Evolutionary conservation across 805 yeast species (phyloP).

Genomic region (Hyphopichia homilentoma): DNA sequence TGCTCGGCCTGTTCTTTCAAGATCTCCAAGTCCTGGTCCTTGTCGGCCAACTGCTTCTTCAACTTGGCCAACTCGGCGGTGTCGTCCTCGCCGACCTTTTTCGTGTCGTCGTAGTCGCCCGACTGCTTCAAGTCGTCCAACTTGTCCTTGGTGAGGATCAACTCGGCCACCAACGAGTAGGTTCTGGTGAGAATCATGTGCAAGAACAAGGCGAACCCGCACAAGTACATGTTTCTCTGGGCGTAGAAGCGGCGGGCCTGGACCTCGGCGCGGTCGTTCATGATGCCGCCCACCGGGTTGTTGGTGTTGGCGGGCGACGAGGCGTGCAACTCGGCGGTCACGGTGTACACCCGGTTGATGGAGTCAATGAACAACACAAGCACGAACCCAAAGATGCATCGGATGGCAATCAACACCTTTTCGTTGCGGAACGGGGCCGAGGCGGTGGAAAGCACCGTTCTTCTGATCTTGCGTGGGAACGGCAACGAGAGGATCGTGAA

Average conservation of each 20-base stretch:
- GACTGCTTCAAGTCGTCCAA: constrained; percentile 35
- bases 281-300: constrained; percentile 17
- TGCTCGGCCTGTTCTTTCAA: constrained; percentile 72
- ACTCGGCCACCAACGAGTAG: constrained; percentile 71
- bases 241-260: constrained; percentile 92
- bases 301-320: constrained; percentile 14
- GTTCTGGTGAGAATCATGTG: constrained; percentile 84
- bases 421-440: constrained; percentile 68
- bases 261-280: constrained; percentile 71
- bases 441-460: constrained; percentile 58
- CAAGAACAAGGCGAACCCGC: constrained; percentile 91
- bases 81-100: constrained; percentile 21
- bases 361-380: constrained; percentile 83
- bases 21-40: constrained; percentile 60
- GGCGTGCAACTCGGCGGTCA: constrained; percentile 56
- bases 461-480: constrained; percentile 70
- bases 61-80: constrained; percentile 43
- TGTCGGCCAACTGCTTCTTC: constrained; percentile 44
- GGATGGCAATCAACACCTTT: constrained; percentile 70
- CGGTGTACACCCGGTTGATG: constrained; percentile 74
- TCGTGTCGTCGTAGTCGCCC: constrained; percentile 15
- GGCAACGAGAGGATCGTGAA: constrained; percentile 84
- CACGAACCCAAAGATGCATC: constrained; percentile 81
- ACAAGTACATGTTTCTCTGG: constrained; percentile 92
- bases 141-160: constrained; percentile 61